phyloP scores from a whole-genome alignment of 2,329 filamentous ascomycete genomes.

The Fusarium bulbicola region DNA sequence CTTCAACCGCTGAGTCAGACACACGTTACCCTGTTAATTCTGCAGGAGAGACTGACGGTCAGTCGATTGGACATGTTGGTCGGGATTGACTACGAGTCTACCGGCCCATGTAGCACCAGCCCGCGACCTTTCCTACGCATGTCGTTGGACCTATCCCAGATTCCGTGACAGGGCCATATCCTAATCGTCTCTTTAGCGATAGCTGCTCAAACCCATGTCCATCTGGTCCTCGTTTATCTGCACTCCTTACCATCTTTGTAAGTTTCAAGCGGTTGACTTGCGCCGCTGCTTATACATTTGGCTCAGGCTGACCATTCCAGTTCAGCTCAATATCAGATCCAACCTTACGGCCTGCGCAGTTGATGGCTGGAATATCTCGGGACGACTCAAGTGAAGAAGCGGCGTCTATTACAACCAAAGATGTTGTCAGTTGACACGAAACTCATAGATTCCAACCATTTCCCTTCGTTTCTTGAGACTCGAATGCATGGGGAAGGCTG shows the following conservation, averaged over 20 bases:
- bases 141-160: neutral
- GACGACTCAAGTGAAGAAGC: neutral
- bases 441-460: neutral
- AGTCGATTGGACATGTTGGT: too few species aligned
- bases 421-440: neutral
- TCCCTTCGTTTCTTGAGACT: neutral
- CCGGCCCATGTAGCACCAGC: too few species aligned
- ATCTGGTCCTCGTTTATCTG: neutral
- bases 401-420: neutral
- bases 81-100: neutral
- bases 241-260: neutral
- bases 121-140: neutral
- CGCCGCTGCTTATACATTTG: neutral
- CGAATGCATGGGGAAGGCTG: rapidly evolving
- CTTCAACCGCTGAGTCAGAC: neutral
- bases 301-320: neutral
- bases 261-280: neutral
- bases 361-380: neutral
- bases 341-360: neutral
- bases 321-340: neutral
- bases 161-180: neutral
- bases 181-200: too few species aligned
- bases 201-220: rapidly evolving
- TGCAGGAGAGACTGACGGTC: neutral
- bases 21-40: too few species aligned